phyloP scores from a whole-genome alignment of 495 filamentous ascomycete genomes.

The Penicillium nucicola region DNA sequence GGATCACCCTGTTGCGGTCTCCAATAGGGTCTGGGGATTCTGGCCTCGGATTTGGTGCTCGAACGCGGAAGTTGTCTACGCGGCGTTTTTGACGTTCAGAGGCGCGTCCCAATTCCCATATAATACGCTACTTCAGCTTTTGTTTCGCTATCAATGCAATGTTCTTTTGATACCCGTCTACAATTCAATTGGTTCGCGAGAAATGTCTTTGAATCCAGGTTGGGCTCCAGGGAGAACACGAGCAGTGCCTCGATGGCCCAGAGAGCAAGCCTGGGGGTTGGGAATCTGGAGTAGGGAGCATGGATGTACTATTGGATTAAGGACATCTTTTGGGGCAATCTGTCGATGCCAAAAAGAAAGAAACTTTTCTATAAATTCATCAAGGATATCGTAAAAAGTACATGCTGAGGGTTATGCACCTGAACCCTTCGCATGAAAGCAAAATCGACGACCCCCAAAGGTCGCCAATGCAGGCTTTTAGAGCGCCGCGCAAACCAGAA shows the following conservation, averaged over 20 bases:
- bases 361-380: conserved; percentile 30
- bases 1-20: too few relatives aligned
- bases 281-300: background rate
- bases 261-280: background rate
- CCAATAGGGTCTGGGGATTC: background rate
- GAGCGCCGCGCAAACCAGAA: conserved; percentile 22
- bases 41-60: background rate
- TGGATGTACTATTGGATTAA: background rate
- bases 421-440: conserved; percentile 10
- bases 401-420: conserved; percentile 10
- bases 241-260: background rate
- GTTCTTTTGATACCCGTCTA: conserved; percentile 22
- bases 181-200: background rate
- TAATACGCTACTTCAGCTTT: conserved; percentile 1
- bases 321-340: background rate
- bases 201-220: too few relatives aligned
- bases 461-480: conserved; percentile 9
- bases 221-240: background rate
- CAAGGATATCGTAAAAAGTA: conserved; percentile 29
- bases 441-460: conserved; percentile 9
- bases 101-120: background rate
- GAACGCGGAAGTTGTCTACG: background rate
- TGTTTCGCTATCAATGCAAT: conserved; percentile 16
- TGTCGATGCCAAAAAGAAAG: conserved; percentile 4
- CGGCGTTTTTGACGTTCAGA: background rate